A percentile compares a stretch with the other conserved stretches of the same genome.
Evolutionary conservation across 2,329 filamentous ascomycete species (phyloP).

Genomic region (Fusarium foetens): DNA sequence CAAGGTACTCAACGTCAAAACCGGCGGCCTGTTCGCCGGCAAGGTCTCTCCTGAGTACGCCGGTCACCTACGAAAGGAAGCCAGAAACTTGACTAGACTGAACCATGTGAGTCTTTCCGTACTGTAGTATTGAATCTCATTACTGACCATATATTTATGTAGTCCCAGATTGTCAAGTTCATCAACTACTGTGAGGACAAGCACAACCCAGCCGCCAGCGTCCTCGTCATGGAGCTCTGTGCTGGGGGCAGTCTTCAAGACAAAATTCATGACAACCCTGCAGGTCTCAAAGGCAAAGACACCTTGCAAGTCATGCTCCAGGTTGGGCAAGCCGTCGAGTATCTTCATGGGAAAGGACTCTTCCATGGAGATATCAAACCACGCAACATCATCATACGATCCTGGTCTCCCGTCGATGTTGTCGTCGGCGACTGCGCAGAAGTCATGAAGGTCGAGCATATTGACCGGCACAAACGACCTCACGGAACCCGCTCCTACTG

Average conservation of each 20-base stretch:
- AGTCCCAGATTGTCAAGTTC: conserved; percentile 47
- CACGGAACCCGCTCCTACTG: conserved; percentile 45
- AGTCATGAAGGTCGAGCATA: conserved; percentile 32
- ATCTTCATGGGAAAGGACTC: conserved; percentile 39
- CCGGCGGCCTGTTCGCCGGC: conserved; percentile 45
- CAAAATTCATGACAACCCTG: conserved; percentile 37
- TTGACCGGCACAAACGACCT: conserved; percentile 10
- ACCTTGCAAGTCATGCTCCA: conserved; percentile 40
- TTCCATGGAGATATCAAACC: conserved; percentile 50
- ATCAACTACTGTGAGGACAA: conserved; percentile 43
- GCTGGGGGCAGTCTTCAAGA: conserved; percentile 43
- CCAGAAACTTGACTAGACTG: conserved; percentile 31
- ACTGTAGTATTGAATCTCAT: background rate
- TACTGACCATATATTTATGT: background rate
- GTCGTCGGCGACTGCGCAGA: conserved; percentile 49
- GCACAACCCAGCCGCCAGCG: conserved; percentile 14
- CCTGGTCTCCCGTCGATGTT: conserved; percentile 43
- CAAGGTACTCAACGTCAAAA: conserved; percentile 42
- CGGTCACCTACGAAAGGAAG: conserved; percentile 42
- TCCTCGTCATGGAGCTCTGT: conserved; percentile 49
- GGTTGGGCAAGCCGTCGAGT: conserved; percentile 40
- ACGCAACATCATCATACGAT: conserved; percentile 46
- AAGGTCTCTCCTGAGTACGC: conserved; percentile 40
- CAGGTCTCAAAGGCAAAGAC: conserved; percentile 30
- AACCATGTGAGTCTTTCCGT: conserved; percentile 40